Conservation (phyloP, 2,329 filamentous ascomycete genomes). For the Corniculantispora saksenae region DNA sequence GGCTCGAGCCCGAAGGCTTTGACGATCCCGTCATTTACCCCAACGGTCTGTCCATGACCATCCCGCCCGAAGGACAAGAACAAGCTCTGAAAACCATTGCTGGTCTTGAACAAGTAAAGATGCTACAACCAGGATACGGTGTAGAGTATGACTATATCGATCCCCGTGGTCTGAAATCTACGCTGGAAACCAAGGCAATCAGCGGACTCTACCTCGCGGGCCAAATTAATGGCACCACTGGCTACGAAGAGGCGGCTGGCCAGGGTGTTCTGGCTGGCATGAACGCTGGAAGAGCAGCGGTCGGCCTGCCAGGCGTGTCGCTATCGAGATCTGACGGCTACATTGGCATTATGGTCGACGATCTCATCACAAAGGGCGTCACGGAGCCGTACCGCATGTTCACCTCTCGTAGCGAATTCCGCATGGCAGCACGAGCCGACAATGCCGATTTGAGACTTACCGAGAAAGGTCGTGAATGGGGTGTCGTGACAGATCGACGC, state of each 20-base stretch:
- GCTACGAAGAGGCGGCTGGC: conserved; percentile 94
- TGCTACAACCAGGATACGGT: conserved; percentile 94
- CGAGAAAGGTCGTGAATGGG: conserved; percentile 70
- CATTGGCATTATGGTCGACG: conserved; percentile 98
- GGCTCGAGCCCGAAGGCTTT: conserved; percentile 96
- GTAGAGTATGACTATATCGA: conserved; percentile 99
- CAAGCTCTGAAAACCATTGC: conserved; percentile 80
- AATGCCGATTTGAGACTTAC: conserved; percentile 92
- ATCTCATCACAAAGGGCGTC: conserved; percentile 94
- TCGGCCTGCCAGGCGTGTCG: conserved; percentile 63
- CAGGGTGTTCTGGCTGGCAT: conserved; percentile 92
- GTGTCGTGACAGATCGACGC: conserved; percentile 75
- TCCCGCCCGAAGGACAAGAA: conserved; percentile 84
- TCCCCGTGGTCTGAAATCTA: conserved; percentile 81
- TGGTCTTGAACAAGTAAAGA: conserved; percentile 85
- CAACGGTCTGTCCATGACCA: conserved; percentile 96
- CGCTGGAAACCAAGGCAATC: conserved; percentile 91
- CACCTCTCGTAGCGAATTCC: conserved; percentile 91
- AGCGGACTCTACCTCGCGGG: conserved; percentile 86
- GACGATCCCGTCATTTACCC: conserved; percentile 89
- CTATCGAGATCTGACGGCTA: conserved; percentile 86
- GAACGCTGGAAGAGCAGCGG: conserved; percentile 83
- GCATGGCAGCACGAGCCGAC: conserved; percentile 87
- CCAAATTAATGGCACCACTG: conserved; percentile 97
- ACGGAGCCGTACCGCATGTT: conserved; percentile 99